Base-by-base conservation (phyloP, 495 filamentous ascomycete genomes). In the Melanomma pulvis-pyrius region DNA sequence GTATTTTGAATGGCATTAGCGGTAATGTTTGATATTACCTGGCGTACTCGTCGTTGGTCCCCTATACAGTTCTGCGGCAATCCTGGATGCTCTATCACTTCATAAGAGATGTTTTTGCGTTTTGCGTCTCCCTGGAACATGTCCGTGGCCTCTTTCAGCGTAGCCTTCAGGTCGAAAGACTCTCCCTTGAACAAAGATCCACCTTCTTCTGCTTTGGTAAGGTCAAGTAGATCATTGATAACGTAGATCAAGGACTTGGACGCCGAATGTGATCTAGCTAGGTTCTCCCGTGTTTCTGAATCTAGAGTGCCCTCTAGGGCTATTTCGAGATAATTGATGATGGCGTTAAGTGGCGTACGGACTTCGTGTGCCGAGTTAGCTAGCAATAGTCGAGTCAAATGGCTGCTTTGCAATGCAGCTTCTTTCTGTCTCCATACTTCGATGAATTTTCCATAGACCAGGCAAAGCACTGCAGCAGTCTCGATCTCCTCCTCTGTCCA, bases 321-420 rank as follows among this genome's bases (percentile, higher is more conserved):
- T 67, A 97, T 97, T 71, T 98, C 93, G 1, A 98, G 80, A 63
- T 94, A 97, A 70, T 98, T 98, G 74, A 98, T 94, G 71, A 98
- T 96, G 22, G 93, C 93, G 75, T 97, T 97, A 3, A 98, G 79
- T 0, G 93, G 93, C 0, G 93, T 98, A 30, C 93, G 89, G 17
- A 98, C 91, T 79, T 97, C 93, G 71, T 98, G 93, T 0, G 93
- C 93, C 0, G 92, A 96, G 71, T 98, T 97, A 11, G 93, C 91
- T 1, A 97, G 80, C 11, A 98, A 76, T 15, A 98, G 78, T 51
- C 85, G 81, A 1, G 91, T 96, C 19, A 98, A 79, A 46, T 92
- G 87, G 59, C 89, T 96, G 69, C 79, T 93, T 64, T 96, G 88
- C 71, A 96, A 76, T 3, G 89, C 90, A 0, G 88, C 90, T 72